phyloP scores from a whole-genome alignment of 2,329 filamentous ascomycete genomes.

The Chlorencoelia australis region DNA sequence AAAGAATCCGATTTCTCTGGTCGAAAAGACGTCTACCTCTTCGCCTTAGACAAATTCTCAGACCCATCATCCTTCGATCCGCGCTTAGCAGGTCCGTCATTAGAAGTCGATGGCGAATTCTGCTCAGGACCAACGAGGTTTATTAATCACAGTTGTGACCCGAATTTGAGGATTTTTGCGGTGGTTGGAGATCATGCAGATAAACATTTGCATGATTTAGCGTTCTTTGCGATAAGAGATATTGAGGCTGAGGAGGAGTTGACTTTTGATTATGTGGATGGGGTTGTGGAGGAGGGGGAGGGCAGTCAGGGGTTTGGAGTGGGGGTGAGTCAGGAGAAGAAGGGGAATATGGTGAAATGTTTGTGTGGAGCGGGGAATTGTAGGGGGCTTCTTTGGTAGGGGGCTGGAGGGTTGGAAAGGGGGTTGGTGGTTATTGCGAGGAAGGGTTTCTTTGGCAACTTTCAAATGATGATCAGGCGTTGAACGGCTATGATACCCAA shows the following conservation, averaged over 20 bases:
- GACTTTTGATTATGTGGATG: conserved; percentile 72
- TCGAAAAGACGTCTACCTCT: conserved; percentile 70
- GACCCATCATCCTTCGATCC: conserved; percentile 45
- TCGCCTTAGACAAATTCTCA: conserved; percentile 72
- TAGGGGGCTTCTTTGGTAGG: conserved; percentile 57
- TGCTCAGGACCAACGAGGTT: conserved; percentile 71
- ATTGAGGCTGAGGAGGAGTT: conserved; percentile 59
- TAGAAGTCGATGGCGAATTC: conserved; percentile 63
- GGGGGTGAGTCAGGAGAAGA: conserved; percentile 38
- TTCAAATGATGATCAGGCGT: too few relatives aligned
- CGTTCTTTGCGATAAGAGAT: conserved; percentile 61
- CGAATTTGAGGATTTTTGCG: conserved; percentile 70
- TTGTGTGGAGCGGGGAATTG: conserved; percentile 58
- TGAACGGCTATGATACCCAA: too few relatives aligned
- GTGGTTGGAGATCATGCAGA: conserved; percentile 70
- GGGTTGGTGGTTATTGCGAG: background rate
- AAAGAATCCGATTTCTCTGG: conserved; percentile 41
- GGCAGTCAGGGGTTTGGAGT: conserved; percentile 33
- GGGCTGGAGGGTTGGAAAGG: background rate
- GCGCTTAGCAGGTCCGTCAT: conserved; percentile 43
- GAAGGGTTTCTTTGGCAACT: background rate
- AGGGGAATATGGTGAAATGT: conserved; percentile 46
- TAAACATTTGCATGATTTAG: conserved; percentile 64
- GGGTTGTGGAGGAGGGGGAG: conserved; percentile 39
- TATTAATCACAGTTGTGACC: conserved; percentile 74